A percentile compares a stretch with the other conserved stretches of the same genome.
phyloP scores from a whole-genome alignment of 768 basidiomycete species.

The Leccinellum albellum region DNA sequence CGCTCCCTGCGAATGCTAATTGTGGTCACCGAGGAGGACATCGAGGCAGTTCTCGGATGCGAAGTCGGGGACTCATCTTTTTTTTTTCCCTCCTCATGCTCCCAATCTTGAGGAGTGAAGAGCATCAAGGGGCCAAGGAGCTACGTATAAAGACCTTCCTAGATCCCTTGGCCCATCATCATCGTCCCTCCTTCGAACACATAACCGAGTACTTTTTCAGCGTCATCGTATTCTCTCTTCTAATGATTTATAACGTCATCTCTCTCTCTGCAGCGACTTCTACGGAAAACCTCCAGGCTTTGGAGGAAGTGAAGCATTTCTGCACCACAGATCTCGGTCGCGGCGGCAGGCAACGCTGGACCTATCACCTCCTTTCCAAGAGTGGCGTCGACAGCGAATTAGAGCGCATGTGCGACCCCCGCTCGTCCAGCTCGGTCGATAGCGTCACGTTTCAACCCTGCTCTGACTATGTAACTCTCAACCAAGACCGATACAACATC shows the following conservation, averaged over 20 bases:
- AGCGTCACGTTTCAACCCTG: slow-evolving; percentile 45
- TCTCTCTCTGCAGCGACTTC: slow-evolving; percentile 43
- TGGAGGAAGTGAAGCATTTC: slow-evolving; percentile 53
- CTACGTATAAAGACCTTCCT: slow-evolving; percentile 21
- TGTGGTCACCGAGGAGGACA: slow-evolving; percentile 21
- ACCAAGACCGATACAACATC: slow-evolving; percentile 40
- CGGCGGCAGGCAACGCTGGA: slow-evolving; percentile 49
- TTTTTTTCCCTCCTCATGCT: slow-evolving; percentile 8
- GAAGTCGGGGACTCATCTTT: slow-evolving; percentile 2
- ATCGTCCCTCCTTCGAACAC: background rate
- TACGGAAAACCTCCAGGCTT: slow-evolving; percentile 45
- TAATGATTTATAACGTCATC: slow-evolving; percentile 36
- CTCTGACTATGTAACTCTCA: slow-evolving; percentile 30
- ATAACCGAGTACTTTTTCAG: background rate
- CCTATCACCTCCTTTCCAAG: slow-evolving; percentile 47
- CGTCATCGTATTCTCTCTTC: slow-evolving; percentile 9
- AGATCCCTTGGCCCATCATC: slow-evolving; percentile 8
- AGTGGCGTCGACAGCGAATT: slow-evolving; percentile 39
- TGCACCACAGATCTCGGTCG: slow-evolving; percentile 51
- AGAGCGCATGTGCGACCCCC: slow-evolving; percentile 34
- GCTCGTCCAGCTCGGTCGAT: slow-evolving; percentile 33
- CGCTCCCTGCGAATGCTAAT: slow-evolving; percentile 17
- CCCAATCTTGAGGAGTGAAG: slow-evolving; percentile 10
- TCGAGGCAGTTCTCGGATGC: slow-evolving; percentile 15
- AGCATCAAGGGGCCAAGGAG: background rate